Evolutionary conservation across 2,329 filamentous ascomycete genomes (phyloP), one percentile per base, ranked within the genome.

Genomic region (Nannizzia gypsea): DNA sequence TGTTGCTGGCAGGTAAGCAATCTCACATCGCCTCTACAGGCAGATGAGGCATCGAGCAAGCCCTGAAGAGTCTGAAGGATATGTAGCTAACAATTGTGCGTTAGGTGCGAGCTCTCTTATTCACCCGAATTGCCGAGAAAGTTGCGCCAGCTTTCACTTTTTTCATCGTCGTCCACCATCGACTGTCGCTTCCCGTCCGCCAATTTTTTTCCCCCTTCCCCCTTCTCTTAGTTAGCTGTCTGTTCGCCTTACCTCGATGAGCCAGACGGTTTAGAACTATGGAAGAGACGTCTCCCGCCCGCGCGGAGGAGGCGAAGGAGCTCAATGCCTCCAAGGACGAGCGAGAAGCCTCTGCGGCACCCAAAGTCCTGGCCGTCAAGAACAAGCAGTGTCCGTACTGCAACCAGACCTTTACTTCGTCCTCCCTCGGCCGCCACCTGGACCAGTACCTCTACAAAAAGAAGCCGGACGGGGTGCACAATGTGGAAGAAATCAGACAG

Each of bases 401-500:
- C 73, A 81, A 84, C 54, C 90, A 96, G 72, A 81, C 87, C 5
- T 97, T 96, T 71, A 96, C 92, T 15, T 96, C 91, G 1, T 96
- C 90, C 15, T 95, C 90, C 1, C 83, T 97, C 58, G 92, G 92
- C 56, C 87, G 92, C 52, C 92, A 97, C 74, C 85, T 96, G 65
- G 92, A 97, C 72, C 83, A 96, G 42, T 96, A 95, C 73, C 91
- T 96, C 68, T 91, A 90, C 70, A 87, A 90, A 61, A 95, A 90
- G 76, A 96, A 96, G 72, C 90, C 92, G 1, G 92, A 97, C 74
- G 91, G 91, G 56, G 76, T 96, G 52, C 92, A 97, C 74, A 81
- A 95, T 76, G 89, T 96, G 61, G 89, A 92, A 6, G 89, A 89
- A 72, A 97, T 97, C 68, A 82, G 83, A 66, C 89, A 87, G 73